phyloP scores from a whole-genome alignment of 176 grass and related monocot genomes.

The Thinopyrum elongatum region DNA sequence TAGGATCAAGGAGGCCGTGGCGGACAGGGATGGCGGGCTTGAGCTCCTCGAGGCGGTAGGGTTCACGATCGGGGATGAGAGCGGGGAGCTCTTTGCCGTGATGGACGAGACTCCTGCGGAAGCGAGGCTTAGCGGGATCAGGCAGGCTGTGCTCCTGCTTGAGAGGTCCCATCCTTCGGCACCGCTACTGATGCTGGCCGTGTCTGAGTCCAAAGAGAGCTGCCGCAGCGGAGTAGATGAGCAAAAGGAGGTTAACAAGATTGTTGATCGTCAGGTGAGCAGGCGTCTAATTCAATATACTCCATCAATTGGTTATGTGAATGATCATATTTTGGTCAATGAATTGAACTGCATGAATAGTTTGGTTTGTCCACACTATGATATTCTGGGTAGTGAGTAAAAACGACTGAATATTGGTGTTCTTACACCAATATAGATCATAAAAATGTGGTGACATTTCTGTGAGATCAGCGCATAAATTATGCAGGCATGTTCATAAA shows the following conservation, averaged over 20 bases:
- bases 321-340: background rate
- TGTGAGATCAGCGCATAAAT: background rate
- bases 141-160: constrained; percentile 49
- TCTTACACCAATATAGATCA: background rate
- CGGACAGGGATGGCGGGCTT: constrained; percentile 58
- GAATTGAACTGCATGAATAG: background rate
- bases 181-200: background rate
- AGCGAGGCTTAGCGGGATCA: constrained; percentile 45
- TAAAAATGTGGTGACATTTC: background rate
- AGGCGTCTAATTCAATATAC: background rate
- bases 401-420: background rate
- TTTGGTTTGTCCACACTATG: background rate
- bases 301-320: background rate
- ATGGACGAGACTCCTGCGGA: constrained; percentile 52
- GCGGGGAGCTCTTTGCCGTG: constrained; percentile 78
- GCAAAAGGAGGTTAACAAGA: constrained; percentile 19
- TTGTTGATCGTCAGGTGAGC: constrained; percentile 73
- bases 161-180: constrained; percentile 45
- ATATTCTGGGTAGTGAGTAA: background rate
- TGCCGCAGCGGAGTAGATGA: constrained; percentile 2
- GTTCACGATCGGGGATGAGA: constrained; percentile 57
- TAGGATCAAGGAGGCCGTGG: constrained; percentile 85
- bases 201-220: constrained; percentile 25
- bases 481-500: background rate
- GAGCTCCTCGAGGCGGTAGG: constrained; percentile 74